A percentile compares a stretch with the other conserved stretches of the same genome.
These are phyloP conservation scores for Cavenderia fasciculata DNA, from an alignment of 78 protist species.

Conservation along the genomic window DNA sequence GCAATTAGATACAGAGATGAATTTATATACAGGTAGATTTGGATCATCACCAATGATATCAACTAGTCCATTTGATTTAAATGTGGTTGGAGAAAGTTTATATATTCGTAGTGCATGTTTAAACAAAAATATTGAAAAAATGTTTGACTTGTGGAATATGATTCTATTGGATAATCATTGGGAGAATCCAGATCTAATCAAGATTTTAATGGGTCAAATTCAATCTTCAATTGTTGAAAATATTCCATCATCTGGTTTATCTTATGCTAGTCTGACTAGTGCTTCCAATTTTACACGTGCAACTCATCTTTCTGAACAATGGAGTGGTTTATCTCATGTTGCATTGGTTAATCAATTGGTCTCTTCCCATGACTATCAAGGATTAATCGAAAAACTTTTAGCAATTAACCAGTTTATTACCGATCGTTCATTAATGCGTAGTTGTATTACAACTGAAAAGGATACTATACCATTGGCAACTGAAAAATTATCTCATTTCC, in stretches of 20 bases:
- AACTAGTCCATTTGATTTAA: not conserved
- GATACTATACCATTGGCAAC: not conserved
- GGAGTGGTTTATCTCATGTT: constrained; percentile 59
- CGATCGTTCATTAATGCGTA: constrained; percentile 32
- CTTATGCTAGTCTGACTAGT: constrained; percentile 22
- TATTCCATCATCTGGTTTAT: constrained; percentile 50
- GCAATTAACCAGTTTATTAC: constrained; percentile 16
- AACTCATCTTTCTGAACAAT: constrained; percentile 15
- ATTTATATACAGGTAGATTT: constrained; percentile 43
- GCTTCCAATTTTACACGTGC: constrained; percentile 5
- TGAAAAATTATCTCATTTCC: not conserved
- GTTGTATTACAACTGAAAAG: constrained; percentile 25
- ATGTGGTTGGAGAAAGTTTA: not conserved
- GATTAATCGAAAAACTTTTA: not conserved
- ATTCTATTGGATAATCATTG: constrained; percentile 25
- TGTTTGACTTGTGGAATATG: constrained; percentile 38
- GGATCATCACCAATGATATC: constrained; percentile 33
- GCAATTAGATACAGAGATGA: constrained; percentile 55
- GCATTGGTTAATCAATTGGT: constrained; percentile 25
- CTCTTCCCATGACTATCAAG: not conserved
- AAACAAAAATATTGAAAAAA: constrained; percentile 28
- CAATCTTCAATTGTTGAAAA: constrained; percentile 47
- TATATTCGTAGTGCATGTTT: constrained; percentile 23
- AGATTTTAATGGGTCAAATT: constrained; percentile 29
- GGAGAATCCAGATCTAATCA: constrained; percentile 66